phyloP scores from a whole-genome alignment of 768 basidiomycete species.

The Boletus barrowsii region DNA sequence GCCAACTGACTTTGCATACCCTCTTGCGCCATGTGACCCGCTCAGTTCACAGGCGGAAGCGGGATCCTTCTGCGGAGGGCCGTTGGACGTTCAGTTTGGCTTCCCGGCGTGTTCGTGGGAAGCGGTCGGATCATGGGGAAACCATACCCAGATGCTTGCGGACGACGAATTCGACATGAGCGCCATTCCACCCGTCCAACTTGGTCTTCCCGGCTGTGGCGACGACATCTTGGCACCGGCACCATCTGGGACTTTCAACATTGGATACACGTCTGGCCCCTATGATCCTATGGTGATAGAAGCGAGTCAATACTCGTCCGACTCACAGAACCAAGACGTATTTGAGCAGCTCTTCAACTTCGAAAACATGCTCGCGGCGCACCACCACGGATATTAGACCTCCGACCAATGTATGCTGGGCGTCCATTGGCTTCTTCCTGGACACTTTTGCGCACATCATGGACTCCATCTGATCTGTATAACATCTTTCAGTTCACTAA shows the following conservation, averaged over 20 bases:
- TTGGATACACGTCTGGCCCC: slow-evolving; percentile 22
- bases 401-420: slow-evolving; percentile 34
- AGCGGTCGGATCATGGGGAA: slow-evolving; percentile 31
- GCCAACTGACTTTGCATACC: slow-evolving; percentile 22
- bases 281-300: slow-evolving; percentile 29
- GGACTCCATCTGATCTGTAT: slow-evolving; percentile 29
- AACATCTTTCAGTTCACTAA: slow-evolving; percentile 20
- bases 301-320: slow-evolving; percentile 30
- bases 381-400: slow-evolving; percentile 32
- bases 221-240: slow-evolving; percentile 17
- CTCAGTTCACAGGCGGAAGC: slow-evolving; percentile 10
- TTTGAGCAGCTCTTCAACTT: slow-evolving; percentile 38
- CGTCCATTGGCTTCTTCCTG: slow-evolving; percentile 32
- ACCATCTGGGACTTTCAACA: slow-evolving; percentile 13
- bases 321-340: slow-evolving; percentile 32
- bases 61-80: slow-evolving; percentile 17
- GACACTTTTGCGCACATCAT: slow-evolving; percentile 24
- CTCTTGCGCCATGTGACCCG: slow-evolving; percentile 15
- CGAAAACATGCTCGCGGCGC: slow-evolving; percentile 33
- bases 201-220: slow-evolving; percentile 50
- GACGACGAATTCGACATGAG: slow-evolving; percentile 67
- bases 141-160: slow-evolving; percentile 38
- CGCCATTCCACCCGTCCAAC: slow-evolving; percentile 62
- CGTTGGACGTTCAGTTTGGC: slow-evolving; percentile 27
- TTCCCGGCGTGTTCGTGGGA: slow-evolving; percentile 35